Percentiles rank a stretch among this genome's conserved stretches.
phyloP scores from a whole-genome alignment of 345 rosid species.

The Acer negundo region DNA sequence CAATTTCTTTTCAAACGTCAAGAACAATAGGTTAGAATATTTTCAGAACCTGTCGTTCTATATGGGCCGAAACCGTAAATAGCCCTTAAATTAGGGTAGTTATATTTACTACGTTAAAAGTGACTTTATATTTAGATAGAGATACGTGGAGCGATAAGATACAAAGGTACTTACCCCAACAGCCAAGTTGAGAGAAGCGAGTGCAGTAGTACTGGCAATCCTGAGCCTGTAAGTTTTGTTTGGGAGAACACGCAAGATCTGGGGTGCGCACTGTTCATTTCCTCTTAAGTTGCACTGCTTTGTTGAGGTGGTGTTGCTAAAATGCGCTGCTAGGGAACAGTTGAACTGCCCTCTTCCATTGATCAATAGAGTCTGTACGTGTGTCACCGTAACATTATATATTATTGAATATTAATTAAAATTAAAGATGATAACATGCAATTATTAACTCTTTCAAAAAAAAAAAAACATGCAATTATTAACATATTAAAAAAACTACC shows the following conservation, averaged over 20 bases:
- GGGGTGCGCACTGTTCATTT: constrained; percentile 66
- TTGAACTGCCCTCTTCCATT: constrained; percentile 88
- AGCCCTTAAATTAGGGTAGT: no score
- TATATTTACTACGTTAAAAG: no score
- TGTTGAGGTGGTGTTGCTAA: constrained; percentile 18
- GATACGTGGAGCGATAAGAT: no score
- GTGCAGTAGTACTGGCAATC: constrained; percentile 68
- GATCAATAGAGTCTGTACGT: constrained; percentile 44
- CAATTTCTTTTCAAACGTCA: no score
- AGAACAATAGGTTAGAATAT: no score
- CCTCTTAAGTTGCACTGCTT: constrained; percentile 52
- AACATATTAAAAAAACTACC: constrained; percentile 20
- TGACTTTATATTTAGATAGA: not conserved
- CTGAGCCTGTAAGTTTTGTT: constrained; percentile 70
- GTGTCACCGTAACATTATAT: no score
- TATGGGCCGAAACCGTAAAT: no score
- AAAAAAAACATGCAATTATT: no score
- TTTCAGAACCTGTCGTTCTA: no score
- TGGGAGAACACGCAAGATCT: constrained; percentile 46
- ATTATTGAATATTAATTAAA: not conserved
- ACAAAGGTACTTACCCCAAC: constrained; percentile 46
- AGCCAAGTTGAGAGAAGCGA: constrained; percentile 75
- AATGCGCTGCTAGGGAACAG: constrained; percentile 66
- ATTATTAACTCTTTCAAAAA: no score
- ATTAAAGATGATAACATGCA: not conserved